These are phyloP conservation scores for Juncus inflexus DNA, from an alignment of 176 grass and related monocot species.

Conservation along the genomic window DNA sequence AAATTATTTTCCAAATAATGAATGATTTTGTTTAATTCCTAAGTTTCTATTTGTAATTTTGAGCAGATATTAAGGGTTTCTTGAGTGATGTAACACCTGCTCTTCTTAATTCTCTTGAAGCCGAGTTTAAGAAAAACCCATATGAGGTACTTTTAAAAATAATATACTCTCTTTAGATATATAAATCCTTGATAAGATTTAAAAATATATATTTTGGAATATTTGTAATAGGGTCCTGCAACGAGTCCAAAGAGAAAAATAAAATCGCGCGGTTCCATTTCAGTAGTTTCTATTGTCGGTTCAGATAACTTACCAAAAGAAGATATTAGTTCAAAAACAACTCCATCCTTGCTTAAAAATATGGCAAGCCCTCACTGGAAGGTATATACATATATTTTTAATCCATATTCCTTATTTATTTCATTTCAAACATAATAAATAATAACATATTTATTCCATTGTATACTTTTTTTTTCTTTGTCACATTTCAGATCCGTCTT, in stretches of 20 bases:
- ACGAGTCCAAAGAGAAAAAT: conserved; percentile 76
- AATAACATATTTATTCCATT: conserved; percentile 2
- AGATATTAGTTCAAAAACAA: conserved; percentile 94
- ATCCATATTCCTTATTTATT: neutral
- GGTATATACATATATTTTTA: conserved; percentile 33
- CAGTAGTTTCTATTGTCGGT: conserved; percentile 35
- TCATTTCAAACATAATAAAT: neutral
- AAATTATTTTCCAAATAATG: neutral
- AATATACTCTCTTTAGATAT: no score
- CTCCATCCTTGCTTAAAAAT: conserved; percentile 76
- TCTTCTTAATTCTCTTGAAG: conserved; percentile 72
- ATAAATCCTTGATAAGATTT: no score
- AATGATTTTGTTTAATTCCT: conserved; percentile 2
- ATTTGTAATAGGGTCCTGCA: conserved; percentile 56
- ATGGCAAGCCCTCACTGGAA: conserved; percentile 92
- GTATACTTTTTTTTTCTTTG: conserved; percentile 1
- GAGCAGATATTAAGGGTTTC: conserved; percentile 90
- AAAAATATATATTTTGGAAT: neutral
- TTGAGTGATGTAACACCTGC: conserved; percentile 94
- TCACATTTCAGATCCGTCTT: conserved; percentile 54
- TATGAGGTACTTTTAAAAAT: conserved; percentile 39
- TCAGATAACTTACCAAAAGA: conserved; percentile 90
- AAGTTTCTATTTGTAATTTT: no score
- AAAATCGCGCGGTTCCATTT: conserved; percentile 50
- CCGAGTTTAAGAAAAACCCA: conserved; percentile 93